Percentiles rank a stretch among this genome's conserved stretches.
Conservation (phyloP, 257 asterid genomes). For the Solanum ossicruentum region DNA sequence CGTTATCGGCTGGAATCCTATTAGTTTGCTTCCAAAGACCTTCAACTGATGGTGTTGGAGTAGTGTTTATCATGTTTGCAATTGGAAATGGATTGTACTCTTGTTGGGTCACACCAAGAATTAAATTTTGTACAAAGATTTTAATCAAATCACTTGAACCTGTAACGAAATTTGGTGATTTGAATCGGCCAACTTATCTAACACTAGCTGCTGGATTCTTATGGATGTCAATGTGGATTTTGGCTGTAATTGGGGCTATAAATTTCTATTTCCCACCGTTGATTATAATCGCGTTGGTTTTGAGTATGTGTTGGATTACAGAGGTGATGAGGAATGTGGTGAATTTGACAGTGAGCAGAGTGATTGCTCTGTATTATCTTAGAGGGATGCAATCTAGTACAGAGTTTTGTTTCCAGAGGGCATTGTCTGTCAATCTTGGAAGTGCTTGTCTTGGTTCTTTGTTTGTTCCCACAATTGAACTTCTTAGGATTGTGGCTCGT, state of each 20-base stretch:
- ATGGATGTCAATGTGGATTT: constrained; percentile 91
- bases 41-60: constrained; percentile 71
- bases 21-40: constrained; percentile 80
- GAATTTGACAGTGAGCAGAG: constrained; percentile 70
- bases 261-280: constrained; percentile 60
- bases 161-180: constrained; percentile 50
- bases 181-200: constrained; percentile 68
- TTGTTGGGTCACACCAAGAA: constrained; percentile 86
- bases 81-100: constrained; percentile 87
- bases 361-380: constrained; percentile 74
- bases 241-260: constrained; percentile 76
- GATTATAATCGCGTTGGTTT: constrained; percentile 40
- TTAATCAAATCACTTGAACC: constrained; percentile 75
- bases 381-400: constrained; percentile 91
- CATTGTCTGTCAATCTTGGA: constrained; percentile 68
- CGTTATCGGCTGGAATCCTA: constrained; percentile 72
- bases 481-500: constrained; percentile 70
- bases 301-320: constrained; percentile 82
- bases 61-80: constrained; percentile 44
- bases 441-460: constrained; percentile 90
- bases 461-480: constrained; percentile 81
- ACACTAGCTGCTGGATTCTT: constrained; percentile 80
- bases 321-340: constrained; percentile 99
- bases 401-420: constrained; percentile 81
- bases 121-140: constrained; percentile 59